Evolutionary conservation across 2,329 filamentous ascomycete genomes (phyloP), one percentile per base, ranked within the genome.

Genomic region (Gnomoniopsis smithogilvyi): DNA sequence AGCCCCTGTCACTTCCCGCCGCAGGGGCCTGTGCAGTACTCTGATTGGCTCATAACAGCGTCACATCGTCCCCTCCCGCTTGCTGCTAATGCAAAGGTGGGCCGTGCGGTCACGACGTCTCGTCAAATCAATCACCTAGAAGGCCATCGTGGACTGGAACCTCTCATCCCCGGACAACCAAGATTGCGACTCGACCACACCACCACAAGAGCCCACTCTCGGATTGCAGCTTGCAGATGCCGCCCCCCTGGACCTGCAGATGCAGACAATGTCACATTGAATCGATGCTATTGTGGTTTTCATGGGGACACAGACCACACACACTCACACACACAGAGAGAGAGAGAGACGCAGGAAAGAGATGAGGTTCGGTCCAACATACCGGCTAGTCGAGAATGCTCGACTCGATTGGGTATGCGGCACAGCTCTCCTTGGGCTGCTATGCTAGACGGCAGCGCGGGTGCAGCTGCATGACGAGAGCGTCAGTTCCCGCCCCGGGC

Each of bases 1-100:
- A 19, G 21, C 17, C 49, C n/a, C 43, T 41, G 22, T 24, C 54
- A 36, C 57, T 62, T 62, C 60, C 60, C 58, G 50, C 51, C 45
- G 51, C 48, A 49, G 51, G 60, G 17, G 60, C 36, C 53, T 38
- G 34, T 56, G 53, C 46, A 41, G 45, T 46, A 41, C 14, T 21
- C 17, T 21, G 33, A 62, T 62, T 62, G 60, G 60, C 38, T 53
- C 26, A 24, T 4, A 2, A 10, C 47, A 45, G 34, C 17, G 54
- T 56, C 26, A 50, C 54, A 56, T 50, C 54, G 54, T 45, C 41
- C 11, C 54, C 17, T 49, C 47, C 36, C 47, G 47, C 54, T 41
- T 33, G 46, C 54, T 41, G 38, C 54, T 56, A 56, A 56, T 56
- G 54, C 54, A 56, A 21, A 47, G 17, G 19, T 47, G 45, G 45